Evolutionary conservation across 257 asterid genomes (phyloP).

Genomic region (Rehmannia glutinosa): DNA sequence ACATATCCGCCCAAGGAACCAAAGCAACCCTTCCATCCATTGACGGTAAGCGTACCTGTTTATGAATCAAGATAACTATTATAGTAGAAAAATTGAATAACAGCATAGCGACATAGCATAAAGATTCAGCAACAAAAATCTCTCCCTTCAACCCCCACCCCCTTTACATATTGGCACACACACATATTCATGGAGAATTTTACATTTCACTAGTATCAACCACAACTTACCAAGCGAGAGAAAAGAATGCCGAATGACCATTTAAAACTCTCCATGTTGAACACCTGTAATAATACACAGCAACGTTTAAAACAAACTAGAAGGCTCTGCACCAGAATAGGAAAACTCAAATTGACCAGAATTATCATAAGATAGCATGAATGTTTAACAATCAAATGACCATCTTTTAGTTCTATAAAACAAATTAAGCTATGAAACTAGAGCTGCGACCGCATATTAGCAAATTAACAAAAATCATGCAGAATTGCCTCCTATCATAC

Average conservation of each 20-base stretch:
- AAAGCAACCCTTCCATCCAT: conserved; percentile 85
- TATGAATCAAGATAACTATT: not conserved
- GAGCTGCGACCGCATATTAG: too few species aligned
- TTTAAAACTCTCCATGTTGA: conserved; percentile 77
- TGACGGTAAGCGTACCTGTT: conserved; percentile 85
- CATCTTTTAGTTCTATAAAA: not conserved
- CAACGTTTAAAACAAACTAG: conserved; percentile 2
- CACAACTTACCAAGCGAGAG: conserved; percentile 81
- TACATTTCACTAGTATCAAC: not conserved
- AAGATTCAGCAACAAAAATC: not conserved
- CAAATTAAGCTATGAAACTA: too few species aligned
- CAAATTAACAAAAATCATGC: too few species aligned
- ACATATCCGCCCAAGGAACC: conserved; percentile 99
- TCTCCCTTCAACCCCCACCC: too few species aligned
- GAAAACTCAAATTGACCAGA: not conserved
- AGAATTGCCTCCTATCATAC: too few species aligned
- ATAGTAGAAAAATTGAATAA: not conserved
- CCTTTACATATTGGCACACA: too few species aligned
- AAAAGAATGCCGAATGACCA: conserved; percentile 96
- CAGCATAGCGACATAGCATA: not conserved
- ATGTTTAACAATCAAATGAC: not conserved
- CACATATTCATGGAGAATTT: not conserved
- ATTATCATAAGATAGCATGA: not conserved
- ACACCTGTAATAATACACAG: conserved; percentile 50
- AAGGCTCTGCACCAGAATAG: not conserved